Percentiles rank a stretch among this genome's conserved stretches.
phyloP scores from a whole-genome alignment of 176 grass and related monocot genomes.

The Carex cristatella region DNA sequence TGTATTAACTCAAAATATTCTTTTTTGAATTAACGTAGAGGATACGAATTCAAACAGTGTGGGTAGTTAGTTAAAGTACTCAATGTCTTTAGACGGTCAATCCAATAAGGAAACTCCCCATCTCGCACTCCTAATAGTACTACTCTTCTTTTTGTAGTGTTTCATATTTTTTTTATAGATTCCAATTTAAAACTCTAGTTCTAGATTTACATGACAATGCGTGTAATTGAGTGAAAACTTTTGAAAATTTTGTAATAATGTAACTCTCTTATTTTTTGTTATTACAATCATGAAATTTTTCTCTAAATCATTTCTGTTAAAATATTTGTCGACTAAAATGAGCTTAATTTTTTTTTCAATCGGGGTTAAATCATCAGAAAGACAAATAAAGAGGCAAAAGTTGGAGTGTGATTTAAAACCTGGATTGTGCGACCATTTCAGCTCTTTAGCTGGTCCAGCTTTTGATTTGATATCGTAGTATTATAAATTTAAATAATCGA shows the following conservation, averaged over 20 bases:
- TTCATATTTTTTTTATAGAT: neutral
- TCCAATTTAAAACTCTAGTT: neutral
- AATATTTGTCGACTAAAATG: neutral
- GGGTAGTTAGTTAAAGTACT: too few relatives aligned
- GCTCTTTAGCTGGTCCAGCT: slow-evolving; percentile 19
- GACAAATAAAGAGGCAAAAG: neutral
- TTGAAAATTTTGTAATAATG: neutral
- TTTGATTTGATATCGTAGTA: neutral
- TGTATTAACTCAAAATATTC: too few relatives aligned
- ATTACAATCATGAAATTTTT: neutral
- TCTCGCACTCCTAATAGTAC: neutral
- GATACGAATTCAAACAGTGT: too few relatives aligned
- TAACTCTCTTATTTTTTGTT: neutral
- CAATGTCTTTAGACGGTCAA: too few relatives aligned
- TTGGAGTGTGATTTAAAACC: neutral
- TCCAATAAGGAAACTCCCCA: neutral
- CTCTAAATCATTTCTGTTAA: neutral
- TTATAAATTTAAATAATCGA: neutral
- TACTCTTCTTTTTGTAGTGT: neutral
- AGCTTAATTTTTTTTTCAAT: neutral
- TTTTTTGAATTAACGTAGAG: too few relatives aligned
- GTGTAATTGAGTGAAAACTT: neutral
- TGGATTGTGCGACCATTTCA: slow-evolving; percentile 11
- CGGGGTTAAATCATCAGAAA: neutral
- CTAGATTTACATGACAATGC: neutral